Conservation (phyloP, 345 rosid genomes). For the Kandelia obovata region DNA sequence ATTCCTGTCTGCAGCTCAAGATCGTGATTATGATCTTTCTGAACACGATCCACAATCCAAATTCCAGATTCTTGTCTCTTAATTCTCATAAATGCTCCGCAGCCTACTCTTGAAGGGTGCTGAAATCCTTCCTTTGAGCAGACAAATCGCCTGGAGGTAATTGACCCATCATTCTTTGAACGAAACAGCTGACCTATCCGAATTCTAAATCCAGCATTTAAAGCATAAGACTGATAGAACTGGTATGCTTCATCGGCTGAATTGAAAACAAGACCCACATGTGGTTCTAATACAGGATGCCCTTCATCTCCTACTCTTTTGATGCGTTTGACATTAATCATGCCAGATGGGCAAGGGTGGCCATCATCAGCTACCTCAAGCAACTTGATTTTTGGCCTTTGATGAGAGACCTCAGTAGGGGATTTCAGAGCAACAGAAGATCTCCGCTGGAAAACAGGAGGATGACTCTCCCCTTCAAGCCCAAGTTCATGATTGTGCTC, state of each 20-base stretch:
- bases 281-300: conserved; percentile 45
- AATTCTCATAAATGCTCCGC: conserved; percentile 92
- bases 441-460: conserved; percentile 32
- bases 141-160: conserved; percentile 85
- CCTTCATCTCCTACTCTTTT: conserved; percentile 49
- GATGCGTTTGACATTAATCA: conserved; percentile 47
- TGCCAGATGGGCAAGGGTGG: conserved; percentile 42
- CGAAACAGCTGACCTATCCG: conserved; percentile 91
- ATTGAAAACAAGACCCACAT: conserved; percentile 62
- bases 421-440: conserved; percentile 39
- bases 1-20: conserved; percentile 38
- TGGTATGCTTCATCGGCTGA: conserved; percentile 78
- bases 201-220: conserved; percentile 65
- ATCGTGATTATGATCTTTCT: conserved; percentile 78
- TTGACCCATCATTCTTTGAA: conserved; percentile 70
- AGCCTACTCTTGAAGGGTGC: conserved; percentile 90
- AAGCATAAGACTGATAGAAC: conserved; percentile 66
- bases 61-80: conserved; percentile 74
- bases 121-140: conserved; percentile 96
- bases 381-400: conserved; percentile 49
- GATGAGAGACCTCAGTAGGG: conserved; percentile 36
- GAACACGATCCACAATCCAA: conserved; percentile 83
- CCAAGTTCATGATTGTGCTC: conserved; percentile 91
- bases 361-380: conserved; percentile 43
- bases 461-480: conserved; percentile 27